Percentiles rank a stretch among this genome's conserved stretches.
These are phyloP conservation scores for Sanghuangporus weigelae DNA, from an alignment of 1,284 basidiomycete species.

Conservation along the genomic window DNA sequence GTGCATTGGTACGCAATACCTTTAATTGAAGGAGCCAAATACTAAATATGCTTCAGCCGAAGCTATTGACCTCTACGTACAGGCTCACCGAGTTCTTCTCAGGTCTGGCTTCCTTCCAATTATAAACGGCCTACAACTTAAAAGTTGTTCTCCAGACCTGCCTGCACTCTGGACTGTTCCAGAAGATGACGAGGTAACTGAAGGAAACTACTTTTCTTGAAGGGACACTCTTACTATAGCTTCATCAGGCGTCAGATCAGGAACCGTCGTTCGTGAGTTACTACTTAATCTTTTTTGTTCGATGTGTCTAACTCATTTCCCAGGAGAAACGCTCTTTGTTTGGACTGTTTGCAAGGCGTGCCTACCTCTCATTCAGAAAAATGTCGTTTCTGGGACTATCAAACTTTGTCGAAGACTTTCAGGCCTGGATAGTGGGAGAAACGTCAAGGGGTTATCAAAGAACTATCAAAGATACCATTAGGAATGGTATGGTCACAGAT, in stretches of 20 bases:
- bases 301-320: background rate
- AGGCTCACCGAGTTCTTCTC: slow-evolving; percentile 7
- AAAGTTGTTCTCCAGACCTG: slow-evolving; percentile 2
- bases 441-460: slow-evolving; percentile 41
- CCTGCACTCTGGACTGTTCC: slow-evolving; percentile 7
- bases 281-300: background rate
- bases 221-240: background rate
- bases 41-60: background rate
- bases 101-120: slow-evolving; percentile 38
- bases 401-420: slow-evolving; percentile 58
- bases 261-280: slow-evolving; percentile 10
- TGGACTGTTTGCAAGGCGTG: slow-evolving; percentile 73
- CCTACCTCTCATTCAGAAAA: slow-evolving; percentile 66
- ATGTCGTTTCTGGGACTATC: slow-evolving; percentile 64
- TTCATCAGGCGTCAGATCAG: background rate
- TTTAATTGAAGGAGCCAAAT: background rate
- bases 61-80: background rate
- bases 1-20: slow-evolving; percentile 36
- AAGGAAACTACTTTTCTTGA: background rate
- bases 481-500: slow-evolving; percentile 34
- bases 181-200: slow-evolving; percentile 13
- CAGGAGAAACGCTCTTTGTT: slow-evolving; percentile 58
- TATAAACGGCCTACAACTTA: background rate
- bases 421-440: slow-evolving; percentile 53
- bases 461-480: slow-evolving; percentile 52